Evolutionary conservation across 805 yeast species (phyloP).

Genomic region (Teunomyces funiuensis): DNA sequence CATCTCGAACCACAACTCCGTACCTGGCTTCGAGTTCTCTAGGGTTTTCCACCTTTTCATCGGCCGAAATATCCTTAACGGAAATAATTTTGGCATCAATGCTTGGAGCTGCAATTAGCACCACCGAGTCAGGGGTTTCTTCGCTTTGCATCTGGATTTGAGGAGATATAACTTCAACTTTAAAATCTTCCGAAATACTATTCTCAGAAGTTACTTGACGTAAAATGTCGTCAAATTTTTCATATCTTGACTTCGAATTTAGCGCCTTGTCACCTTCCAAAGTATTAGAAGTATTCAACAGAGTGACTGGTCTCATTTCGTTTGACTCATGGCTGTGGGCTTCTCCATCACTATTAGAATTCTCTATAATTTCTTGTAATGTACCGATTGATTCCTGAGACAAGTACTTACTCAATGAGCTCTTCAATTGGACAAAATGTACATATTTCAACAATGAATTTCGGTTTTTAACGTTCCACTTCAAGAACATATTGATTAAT

Average conservation of each 20-base stretch:
- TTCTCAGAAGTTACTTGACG: conserved; percentile 20
- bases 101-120: conserved; percentile 70
- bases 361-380: conserved; percentile 13
- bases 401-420: conserved; percentile 28
- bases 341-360: background rate
- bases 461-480: conserved; percentile 41
- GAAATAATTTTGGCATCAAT: conserved; percentile 70
- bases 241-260: conserved; percentile 14
- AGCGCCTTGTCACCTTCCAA: background rate
- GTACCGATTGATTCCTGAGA: conserved; percentile 35
- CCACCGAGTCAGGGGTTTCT: conserved; percentile 49
- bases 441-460: conserved; percentile 35
- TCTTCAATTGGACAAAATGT: conserved; percentile 34
- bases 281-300: background rate
- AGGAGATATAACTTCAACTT: conserved; percentile 41
- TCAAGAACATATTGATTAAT: conserved; percentile 38
- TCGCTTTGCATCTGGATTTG: conserved; percentile 44
- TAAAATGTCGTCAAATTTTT: conserved; percentile 33
- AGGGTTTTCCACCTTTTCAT: conserved; percentile 34
- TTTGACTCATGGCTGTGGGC: background rate
- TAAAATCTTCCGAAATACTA: conserved; percentile 37
- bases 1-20: conserved; percentile 66
- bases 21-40: conserved; percentile 58
- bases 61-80: conserved; percentile 45
- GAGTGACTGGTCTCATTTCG: background rate